Evolutionary conservation across 129 eudicot genomes (phyloP).

Genomic region (Sambucus nigra): DNA sequence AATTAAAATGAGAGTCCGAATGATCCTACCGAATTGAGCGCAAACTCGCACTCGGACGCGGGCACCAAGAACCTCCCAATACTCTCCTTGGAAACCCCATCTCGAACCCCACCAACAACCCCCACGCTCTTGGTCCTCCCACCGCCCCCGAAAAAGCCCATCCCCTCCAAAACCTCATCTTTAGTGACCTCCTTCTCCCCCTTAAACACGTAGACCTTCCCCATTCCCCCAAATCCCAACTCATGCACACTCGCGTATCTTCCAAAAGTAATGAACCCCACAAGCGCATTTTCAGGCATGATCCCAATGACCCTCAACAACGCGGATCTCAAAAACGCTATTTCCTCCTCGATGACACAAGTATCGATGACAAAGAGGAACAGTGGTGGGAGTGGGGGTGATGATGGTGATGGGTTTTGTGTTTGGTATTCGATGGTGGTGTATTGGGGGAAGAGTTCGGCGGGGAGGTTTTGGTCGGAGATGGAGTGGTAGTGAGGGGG

Average conservation of each 20-base stretch:
- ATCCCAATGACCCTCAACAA: conserved; percentile 58
- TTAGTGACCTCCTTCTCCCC: conserved; percentile 79
- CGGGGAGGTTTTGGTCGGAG: conserved; percentile 72
- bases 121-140: conserved; percentile 52
- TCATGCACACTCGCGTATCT: conserved; percentile 84
- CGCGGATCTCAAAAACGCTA: conserved; percentile 57
- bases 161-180: conserved; percentile 84
- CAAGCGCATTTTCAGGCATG: conserved; percentile 56
- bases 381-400: conserved; percentile 23
- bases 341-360: conserved; percentile 86
- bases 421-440: conserved; percentile 82
- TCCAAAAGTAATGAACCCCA: conserved; percentile 93
- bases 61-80: conserved; percentile 78
- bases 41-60: conserved; percentile 86
- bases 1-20: not conserved
- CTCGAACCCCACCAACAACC: conserved; percentile 81
- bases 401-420: conserved; percentile 20
- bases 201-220: conserved; percentile 76
- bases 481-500: conserved; percentile 74
- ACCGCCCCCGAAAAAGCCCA: conserved; percentile 73
- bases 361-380: conserved; percentile 77
- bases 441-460: conserved; percentile 76
- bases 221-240: conserved; percentile 68
- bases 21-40: conserved; percentile 63
- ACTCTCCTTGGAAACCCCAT: conserved; percentile 82